Conservation (phyloP, 2,329 filamentous ascomycete genomes). For the Penicillium concentricum region DNA sequence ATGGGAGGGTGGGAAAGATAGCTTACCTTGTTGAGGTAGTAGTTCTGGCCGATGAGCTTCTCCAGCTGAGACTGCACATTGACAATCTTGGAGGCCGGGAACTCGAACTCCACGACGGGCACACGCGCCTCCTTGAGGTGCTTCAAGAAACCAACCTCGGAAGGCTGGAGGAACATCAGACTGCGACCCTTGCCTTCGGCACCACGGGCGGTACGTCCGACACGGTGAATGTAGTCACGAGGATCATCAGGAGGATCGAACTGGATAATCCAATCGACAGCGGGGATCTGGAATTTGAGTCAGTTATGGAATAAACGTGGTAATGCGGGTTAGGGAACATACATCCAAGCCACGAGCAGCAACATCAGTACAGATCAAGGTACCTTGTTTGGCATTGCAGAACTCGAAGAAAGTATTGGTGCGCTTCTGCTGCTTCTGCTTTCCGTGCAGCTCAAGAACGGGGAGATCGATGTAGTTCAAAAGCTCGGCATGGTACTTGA, state of each 20-base stretch:
- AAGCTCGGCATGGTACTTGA: slow-evolving; percentile 93
- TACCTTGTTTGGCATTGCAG: slow-evolving; percentile 78
- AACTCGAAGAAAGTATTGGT: slow-evolving; percentile 99
- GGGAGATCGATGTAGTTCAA: slow-evolving; percentile 97
- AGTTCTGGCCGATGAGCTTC: slow-evolving; percentile 91
- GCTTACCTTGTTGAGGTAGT: slow-evolving; percentile 85
- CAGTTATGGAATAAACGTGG: neutral
- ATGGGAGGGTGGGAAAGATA: neutral
- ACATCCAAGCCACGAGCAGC: slow-evolving; percentile 85
- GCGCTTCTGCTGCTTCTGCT: slow-evolving; percentile 98
- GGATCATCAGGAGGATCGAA: slow-evolving; percentile 93
- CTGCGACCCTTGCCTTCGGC: slow-evolving; percentile 79
- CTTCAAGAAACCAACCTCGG: slow-evolving; percentile 86
- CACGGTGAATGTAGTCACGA: slow-evolving; percentile 89
- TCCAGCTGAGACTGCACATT: slow-evolving; percentile 90
- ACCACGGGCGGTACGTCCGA: slow-evolving; percentile 89
- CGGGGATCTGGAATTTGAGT: slow-evolving; percentile 60
- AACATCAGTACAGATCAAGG: slow-evolving; percentile 93
- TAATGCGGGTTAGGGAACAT: neutral
- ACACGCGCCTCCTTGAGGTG: slow-evolving; percentile 90
- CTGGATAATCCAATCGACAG: slow-evolving; percentile 94
- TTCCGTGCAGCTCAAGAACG: slow-evolving; percentile 82
- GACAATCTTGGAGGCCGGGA: slow-evolving; percentile 86
- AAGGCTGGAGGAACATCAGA: slow-evolving; percentile 89
- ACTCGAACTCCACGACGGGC: slow-evolving; percentile 93